A percentile compares a stretch with the other conserved stretches of the same genome.
These are phyloP conservation scores for Aspergillus panamensis DNA, from an alignment of 495 filamentous ascomycete species.

Conservation along the genomic window DNA sequence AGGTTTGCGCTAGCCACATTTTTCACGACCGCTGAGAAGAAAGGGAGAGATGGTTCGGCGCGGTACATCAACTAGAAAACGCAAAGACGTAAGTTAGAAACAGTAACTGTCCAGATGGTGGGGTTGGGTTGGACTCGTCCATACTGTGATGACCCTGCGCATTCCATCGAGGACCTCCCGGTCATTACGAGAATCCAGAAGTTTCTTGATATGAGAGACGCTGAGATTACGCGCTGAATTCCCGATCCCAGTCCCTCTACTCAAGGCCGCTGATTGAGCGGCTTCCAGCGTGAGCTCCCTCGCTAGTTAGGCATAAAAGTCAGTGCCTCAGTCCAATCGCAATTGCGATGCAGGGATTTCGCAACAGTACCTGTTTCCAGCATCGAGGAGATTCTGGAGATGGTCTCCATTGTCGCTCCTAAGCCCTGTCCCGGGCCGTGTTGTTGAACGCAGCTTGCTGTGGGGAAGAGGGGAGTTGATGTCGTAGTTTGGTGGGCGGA, in stretches of 20 bases:
- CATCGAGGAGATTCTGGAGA: constrained; percentile 85
- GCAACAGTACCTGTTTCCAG: constrained; percentile 73
- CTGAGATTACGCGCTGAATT: constrained; percentile 45
- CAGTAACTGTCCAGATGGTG: not conserved
- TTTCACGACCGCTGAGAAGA: constrained; percentile 94
- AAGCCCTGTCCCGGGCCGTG: constrained; percentile 15
- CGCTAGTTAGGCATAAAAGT: constrained; percentile 51
- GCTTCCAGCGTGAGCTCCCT: constrained; percentile 96
- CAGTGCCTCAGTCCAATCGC: constrained; percentile 4
- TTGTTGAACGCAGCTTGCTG: constrained; percentile 17
- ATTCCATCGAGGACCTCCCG: constrained; percentile 89
- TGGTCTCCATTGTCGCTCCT: constrained; percentile 75
- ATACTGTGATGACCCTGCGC: constrained; percentile 83
- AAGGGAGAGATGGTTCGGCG: constrained; percentile 72
- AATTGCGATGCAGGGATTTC: not conserved
- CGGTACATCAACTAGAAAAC: constrained; percentile 81
- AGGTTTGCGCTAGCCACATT: constrained; percentile 88
- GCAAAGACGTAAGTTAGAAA: constrained; percentile 21
- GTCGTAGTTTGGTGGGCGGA: not conserved
- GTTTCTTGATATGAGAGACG: constrained; percentile 76
- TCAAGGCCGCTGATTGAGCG: constrained; percentile 69
- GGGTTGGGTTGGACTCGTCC: constrained; percentile 20
- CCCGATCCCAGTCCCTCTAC: constrained; percentile 39
- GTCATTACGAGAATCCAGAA: constrained; percentile 91
- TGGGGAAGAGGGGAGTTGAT: constrained; percentile 20